Base-by-base conservation (phyloP, 2,329 filamentous ascomycete species). In the Neofusicoccum sp. region DNA sequence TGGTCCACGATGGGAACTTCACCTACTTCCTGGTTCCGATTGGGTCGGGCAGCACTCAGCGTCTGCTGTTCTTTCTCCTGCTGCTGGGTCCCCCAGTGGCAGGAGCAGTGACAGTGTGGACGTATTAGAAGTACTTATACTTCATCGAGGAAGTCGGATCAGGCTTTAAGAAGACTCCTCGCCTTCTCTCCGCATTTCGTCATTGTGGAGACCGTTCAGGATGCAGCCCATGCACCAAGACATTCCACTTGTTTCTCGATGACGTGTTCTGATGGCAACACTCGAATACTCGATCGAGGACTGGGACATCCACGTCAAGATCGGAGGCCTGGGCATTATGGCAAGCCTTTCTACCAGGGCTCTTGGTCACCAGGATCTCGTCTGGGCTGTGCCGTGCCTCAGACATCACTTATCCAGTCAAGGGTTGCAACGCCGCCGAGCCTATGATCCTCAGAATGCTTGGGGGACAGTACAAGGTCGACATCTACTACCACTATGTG, bases 201-300 rank as follows among this genome's bases (percentile, higher is more conserved):
- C n/a, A n/a, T n/a, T n/a, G n/a, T n/a, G n/a, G n/a, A n/a, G n/a
- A n/a, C n/a, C n/a, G n/a, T n/a, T n/a, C n/a, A 6, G 2, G 5
- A 45, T 7, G 43, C 8, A 22, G n/a, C 4, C 11, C 2, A 1
- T 28, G 5, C 43, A 7, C 85, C 4, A 83, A 45, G 6, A 6
- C n/a, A 2, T n/a, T 6, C n/a, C 43, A 6, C n/a, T 45, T 7
- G 4, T 45, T 6, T 7, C 43, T 45, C n/a, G n/a, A 6, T 6
- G 43, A 14, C 43, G 43, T 3, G 43, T 45, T 28, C n/a, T 45
- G n/a, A 87, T 90, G 61, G 87, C 86, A 9, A 89, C 87, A 4
- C 89, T 89, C 85, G 87, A 90, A 72, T 90, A 90, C 73, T 86
- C 89, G 66, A 89, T 90, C 65, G 85, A 87, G 61, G 87, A 90